A percentile compares a stretch with the other conserved stretches of the same genome.
Conservation (phyloP, 352 stramenopile species). For the Thalassiosira allenii region DNA sequence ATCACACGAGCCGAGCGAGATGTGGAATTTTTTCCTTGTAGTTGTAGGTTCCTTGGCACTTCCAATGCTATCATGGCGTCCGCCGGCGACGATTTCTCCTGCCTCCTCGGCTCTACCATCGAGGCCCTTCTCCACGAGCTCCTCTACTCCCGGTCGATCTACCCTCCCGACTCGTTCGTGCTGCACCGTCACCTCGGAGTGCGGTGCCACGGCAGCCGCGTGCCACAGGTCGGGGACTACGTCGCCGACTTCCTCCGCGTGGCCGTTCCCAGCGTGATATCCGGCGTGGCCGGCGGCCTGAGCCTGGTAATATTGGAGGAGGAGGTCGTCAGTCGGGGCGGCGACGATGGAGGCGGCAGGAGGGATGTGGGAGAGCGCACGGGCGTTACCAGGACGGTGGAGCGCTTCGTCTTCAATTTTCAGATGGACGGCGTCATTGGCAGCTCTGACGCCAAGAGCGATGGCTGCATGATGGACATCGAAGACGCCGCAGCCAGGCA, state of each 20-base stretch:
- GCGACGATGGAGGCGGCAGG: neutral
- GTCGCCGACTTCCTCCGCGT: constrained; percentile 66
- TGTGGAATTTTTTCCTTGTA: no score
- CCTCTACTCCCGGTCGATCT: constrained; percentile 69
- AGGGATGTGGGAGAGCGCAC: constrained; percentile 13
- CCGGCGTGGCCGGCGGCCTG: constrained; percentile 47
- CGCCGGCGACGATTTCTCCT: no score
- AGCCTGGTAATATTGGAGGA: constrained; percentile 67
- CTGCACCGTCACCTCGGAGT: constrained; percentile 63
- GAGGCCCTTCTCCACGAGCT: constrained; percentile 75
- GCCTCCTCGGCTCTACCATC: constrained; percentile 55
- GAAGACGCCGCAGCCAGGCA: constrained; percentile 8
- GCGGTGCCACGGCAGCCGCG: constrained; percentile 61
- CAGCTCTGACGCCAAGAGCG: neutral
- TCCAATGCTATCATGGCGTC: no score
- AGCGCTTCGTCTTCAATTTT: constrained; percentile 63
- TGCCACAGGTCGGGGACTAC: constrained; percentile 74
- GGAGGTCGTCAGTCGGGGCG: constrained; percentile 3
- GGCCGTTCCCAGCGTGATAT: constrained; percentile 60
- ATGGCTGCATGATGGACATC: constrained; percentile 22
- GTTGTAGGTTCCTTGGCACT: no score
- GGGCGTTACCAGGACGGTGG: constrained; percentile 34
- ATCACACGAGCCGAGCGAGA: no score
- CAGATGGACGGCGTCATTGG: constrained; percentile 32
- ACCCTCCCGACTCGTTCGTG: constrained; percentile 71